Conservation (phyloP, 2,329 filamentous ascomycete genomes). For the Colletotrichum kahawae region DNA sequence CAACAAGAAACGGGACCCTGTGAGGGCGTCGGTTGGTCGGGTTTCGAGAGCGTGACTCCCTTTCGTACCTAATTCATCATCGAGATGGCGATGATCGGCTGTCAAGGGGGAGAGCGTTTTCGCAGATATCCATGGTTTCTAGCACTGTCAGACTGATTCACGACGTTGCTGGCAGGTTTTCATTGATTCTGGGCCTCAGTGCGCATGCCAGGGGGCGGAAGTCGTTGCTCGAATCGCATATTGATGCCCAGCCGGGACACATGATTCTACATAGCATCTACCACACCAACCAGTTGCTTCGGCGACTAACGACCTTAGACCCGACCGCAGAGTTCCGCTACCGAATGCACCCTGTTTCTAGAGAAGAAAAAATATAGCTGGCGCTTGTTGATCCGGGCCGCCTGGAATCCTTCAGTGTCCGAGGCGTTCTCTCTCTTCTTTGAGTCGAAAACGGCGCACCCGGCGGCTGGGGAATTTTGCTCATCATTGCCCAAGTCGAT, state of each 20-base stretch:
- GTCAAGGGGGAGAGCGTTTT: not conserved
- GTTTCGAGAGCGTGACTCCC: not conserved
- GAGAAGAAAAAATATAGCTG: not conserved
- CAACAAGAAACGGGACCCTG: not conserved
- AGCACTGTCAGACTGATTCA: not conserved
- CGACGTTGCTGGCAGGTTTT: not conserved
- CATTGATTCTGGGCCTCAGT: not conserved
- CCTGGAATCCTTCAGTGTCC: not conserved
- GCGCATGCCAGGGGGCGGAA: not conserved
- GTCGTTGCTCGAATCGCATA: not conserved
- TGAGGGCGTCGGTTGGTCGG: not conserved
- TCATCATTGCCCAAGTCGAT: conserved; percentile 6
- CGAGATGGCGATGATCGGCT: not conserved
- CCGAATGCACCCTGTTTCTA: not conserved
- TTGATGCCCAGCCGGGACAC: not conserved
- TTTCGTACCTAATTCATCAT: not conserved
- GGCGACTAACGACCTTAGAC: not conserved
- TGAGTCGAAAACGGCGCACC: not conserved
- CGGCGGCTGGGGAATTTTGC: not conserved
- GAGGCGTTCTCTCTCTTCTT: not conserved
- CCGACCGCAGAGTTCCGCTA: not conserved
- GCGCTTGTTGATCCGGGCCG: not conserved
- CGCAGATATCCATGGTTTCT: not conserved
- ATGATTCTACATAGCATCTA: not conserved
- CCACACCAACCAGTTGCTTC: not conserved